Evolutionary conservation across 2,329 filamentous ascomycete genomes (phyloP).

Genomic region (Verticillium tricorpus): DNA sequence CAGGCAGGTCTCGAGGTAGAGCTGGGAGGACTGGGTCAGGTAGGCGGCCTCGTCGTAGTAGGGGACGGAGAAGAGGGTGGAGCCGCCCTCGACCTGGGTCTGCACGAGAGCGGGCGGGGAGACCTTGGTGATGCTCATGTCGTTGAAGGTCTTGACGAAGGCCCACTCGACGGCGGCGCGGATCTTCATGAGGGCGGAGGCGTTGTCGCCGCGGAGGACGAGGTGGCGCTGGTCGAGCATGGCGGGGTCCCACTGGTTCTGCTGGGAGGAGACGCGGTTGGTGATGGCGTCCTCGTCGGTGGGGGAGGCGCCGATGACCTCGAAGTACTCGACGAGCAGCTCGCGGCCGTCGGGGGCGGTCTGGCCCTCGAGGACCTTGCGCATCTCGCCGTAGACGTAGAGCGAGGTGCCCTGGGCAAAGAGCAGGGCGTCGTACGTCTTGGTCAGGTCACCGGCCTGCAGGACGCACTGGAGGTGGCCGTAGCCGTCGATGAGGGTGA

Average conservation of each 20-base stretch:
- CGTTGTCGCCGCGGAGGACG: slow-evolving; percentile 76
- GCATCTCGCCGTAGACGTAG: slow-evolving; percentile 78
- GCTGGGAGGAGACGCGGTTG: slow-evolving; percentile 57
- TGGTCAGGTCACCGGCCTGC: slow-evolving; percentile 69
- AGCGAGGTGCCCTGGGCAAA: slow-evolving; percentile 86
- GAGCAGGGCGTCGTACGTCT: slow-evolving; percentile 86
- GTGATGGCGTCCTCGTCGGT: slow-evolving; percentile 89
- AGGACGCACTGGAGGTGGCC: slow-evolving; percentile 82
- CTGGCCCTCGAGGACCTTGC: slow-evolving; percentile 70
- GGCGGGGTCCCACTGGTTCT: slow-evolving; percentile 51
- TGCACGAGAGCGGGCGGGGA: slow-evolving; percentile 88
- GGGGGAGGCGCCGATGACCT: slow-evolving; percentile 72
- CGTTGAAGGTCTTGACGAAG: slow-evolving; percentile 75
- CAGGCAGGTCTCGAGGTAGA: slow-evolving; percentile 94
- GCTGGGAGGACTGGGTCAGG: slow-evolving; percentile 92
- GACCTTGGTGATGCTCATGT: slow-evolving; percentile 75
- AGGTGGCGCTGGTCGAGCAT: slow-evolving; percentile 82
- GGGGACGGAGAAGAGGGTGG: slow-evolving; percentile 83
- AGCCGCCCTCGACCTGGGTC: slow-evolving; percentile 90
- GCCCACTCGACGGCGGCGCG: slow-evolving; percentile 76
- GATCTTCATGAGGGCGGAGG: slow-evolving; percentile 83
- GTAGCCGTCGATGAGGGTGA: slow-evolving; percentile 82
- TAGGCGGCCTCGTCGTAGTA: slow-evolving; percentile 90
- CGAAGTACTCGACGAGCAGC: slow-evolving; percentile 85
- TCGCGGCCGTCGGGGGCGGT: slow-evolving; percentile 81